phyloP scores from a whole-genome alignment of 345 rosid species.

The Erucastrum elatum region DNA sequence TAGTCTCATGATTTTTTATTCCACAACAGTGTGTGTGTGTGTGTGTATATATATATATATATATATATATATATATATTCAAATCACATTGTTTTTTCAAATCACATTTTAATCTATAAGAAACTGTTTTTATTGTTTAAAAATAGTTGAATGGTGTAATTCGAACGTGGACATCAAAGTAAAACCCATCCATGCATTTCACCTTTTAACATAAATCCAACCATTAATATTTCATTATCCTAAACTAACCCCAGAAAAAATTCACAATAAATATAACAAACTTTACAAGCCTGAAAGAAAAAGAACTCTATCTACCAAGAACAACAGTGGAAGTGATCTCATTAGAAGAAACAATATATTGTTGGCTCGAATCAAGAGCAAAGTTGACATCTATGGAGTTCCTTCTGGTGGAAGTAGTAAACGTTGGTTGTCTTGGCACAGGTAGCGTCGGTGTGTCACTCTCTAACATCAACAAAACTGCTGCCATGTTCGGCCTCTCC shows the following conservation, averaged over 20 bases:
- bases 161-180: not conserved
- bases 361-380: conserved; percentile 42
- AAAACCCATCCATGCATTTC: not conserved
- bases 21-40: not conserved
- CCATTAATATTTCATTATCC: conserved; percentile 1
- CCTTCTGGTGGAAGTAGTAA: conserved; percentile 51
- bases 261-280: not conserved
- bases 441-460: conserved; percentile 60
- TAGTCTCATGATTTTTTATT: not conserved
- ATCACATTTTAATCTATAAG: not conserved
- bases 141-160: not conserved
- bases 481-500: conserved; percentile 68
- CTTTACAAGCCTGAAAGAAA: conserved; percentile 13
- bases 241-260: not conserved
- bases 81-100: not conserved
- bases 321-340: conserved; percentile 40
- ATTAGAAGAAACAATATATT: conserved; percentile 36
- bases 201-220: not conserved
- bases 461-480: conserved; percentile 64
- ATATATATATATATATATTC: not conserved
- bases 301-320: conserved; percentile 33
- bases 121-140: not conserved
- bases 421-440: conserved; percentile 59
- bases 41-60: not conserved
- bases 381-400: conserved; percentile 46